Percentiles rank a stretch among this genome's conserved stretches.
phyloP scores from a whole-genome alignment of 345 rosid genomes.

The Brassica cretica region DNA sequence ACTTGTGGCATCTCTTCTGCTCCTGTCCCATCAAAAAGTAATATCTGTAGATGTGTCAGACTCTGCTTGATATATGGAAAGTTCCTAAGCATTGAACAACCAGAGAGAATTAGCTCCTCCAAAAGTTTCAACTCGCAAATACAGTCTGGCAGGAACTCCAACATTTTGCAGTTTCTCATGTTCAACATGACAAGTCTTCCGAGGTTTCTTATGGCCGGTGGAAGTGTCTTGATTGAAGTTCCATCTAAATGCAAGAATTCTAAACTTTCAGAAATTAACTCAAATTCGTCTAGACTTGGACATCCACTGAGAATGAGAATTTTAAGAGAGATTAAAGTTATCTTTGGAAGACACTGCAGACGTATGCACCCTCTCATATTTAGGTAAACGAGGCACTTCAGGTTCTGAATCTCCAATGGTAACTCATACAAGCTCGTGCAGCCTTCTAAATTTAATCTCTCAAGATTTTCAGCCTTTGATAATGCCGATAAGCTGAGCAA shows the following conservation, averaged over 20 bases:
- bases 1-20: conserved; percentile 10
- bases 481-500: neutral
- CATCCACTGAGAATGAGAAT: conserved; percentile 5
- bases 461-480: neutral
- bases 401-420: neutral
- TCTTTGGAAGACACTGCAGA: neutral
- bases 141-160: conserved; percentile 3
- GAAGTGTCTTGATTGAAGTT: conserved; percentile 19
- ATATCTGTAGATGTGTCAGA: neutral
- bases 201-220: neutral
- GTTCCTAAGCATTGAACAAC: neutral
- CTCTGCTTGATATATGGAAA: neutral
- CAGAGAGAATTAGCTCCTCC: conserved; percentile 2
- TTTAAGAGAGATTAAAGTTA: neutral
- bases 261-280: neutral
- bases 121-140: neutral
- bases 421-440: neutral
- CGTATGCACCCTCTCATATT: neutral
- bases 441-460: conserved; percentile 7
- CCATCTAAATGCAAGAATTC: conserved; percentile 5
- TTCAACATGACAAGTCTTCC: neutral
- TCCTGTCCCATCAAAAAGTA: neutral
- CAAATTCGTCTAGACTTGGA: neutral
- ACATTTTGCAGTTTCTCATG: neutral
- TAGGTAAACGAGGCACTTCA: neutral